Base-by-base conservation (phyloP, 768 basidiomycete species). In the Trichaptum fuscoviolaceum region DNA sequence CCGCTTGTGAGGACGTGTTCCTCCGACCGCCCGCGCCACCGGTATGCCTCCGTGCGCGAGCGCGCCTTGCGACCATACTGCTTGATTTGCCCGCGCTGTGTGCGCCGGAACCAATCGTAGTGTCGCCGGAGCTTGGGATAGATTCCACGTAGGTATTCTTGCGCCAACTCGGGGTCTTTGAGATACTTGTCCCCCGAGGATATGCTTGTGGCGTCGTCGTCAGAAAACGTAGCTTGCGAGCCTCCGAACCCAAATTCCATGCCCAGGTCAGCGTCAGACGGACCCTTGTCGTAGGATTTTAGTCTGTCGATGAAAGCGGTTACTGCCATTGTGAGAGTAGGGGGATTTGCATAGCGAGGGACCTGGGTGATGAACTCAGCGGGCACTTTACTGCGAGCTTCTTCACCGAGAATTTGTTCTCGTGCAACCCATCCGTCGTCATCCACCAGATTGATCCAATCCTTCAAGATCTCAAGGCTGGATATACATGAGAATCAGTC, bases 381-480 rank as follows among this genome's bases (percentile, higher is more conserved):
- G 8, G 96, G 96, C 7, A 97, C 94, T 79, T 92, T 94, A 82
- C 95, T 97, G 63, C 96, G 87, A 20, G 96, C 95, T 78, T 99
- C 96, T 70, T 96, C 95, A 3, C 96, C 96, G 0, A 99, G 84
- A 67, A 99, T 98, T 76, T 99, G 96, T 77, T 99, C 96, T 26
- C 96, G 84, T 1, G 88, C 96, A 58, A 99, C 92, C 96, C 96
- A 99, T 1, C 96, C 96, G 70, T 97, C 86, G 36, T 92, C 91
- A 73, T 99, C 95, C 65, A 97, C 93, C 60, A 98, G 83, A 68
- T 87, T 79, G 63, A 97, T 87, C 96, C 96, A 99, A 68, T 88
- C 86, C 72, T 88, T 89, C 52, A 99, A 79, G 67, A 99, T 97
- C 73, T 95, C 91, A 34, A 97, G 82, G 70, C 95, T 94, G 68